Conservation (phyloP, 768 basidiomycete species). For the Suillus sp. region DNA sequence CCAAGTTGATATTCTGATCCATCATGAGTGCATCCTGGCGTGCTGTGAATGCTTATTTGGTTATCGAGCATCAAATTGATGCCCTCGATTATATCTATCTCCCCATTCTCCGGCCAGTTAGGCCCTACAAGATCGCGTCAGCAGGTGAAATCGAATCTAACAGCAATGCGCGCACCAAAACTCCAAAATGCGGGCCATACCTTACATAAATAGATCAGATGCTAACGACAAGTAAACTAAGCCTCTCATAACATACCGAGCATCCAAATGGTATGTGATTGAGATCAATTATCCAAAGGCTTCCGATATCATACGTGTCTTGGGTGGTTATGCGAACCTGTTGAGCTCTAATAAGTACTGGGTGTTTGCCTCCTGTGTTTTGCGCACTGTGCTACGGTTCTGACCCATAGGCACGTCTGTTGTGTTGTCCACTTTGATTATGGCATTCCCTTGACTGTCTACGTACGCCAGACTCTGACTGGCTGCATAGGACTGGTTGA, state of each 20-base stretch:
- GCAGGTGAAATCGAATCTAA: not conserved
- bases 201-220: conserved; percentile 14
- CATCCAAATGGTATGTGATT: conserved; percentile 60
- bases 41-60: conserved; percentile 60
- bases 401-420: conserved; percentile 52
- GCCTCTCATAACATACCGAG: conserved; percentile 39
- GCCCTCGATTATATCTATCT: conserved; percentile 63
- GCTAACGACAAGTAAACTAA: conserved; percentile 11
- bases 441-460: conserved; percentile 60
- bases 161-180: conserved; percentile 22
- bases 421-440: conserved; percentile 75
- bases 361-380: not conserved
- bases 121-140: conserved; percentile 18
- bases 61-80: conserved; percentile 55
- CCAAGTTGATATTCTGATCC: conserved; percentile 37
- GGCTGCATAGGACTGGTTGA: conserved; percentile 48
- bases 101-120: conserved; percentile 49
- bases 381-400: conserved; percentile 58
- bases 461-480: conserved; percentile 57
- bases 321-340: conserved; percentile 50
- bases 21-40: conserved; percentile 39
- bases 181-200: conserved; percentile 38
- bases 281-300: conserved; percentile 48
- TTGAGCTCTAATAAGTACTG: conserved; percentile 16
- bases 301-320: conserved; percentile 45